Conservation (phyloP, 192 early-diverging fungal genomes). For the Cladochytrium replicatum region DNA sequence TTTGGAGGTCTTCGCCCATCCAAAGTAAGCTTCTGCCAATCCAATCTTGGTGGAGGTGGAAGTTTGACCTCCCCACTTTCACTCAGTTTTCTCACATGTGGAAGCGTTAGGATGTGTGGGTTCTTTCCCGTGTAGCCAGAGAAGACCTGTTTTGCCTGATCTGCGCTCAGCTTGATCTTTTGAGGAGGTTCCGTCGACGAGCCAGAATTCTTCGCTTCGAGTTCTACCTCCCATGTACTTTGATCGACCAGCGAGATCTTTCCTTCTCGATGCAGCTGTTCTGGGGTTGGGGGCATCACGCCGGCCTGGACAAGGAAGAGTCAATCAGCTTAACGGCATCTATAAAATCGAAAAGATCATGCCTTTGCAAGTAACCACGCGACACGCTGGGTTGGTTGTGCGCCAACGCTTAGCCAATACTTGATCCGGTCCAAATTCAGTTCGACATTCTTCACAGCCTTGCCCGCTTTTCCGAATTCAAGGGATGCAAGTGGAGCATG, state of each 20-base stretch:
- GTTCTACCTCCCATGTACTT: constrained; percentile 38
- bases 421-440: constrained; percentile 83
- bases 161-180: too few relatives aligned
- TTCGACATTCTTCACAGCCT: constrained; percentile 73
- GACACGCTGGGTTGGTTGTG: constrained; percentile 90
- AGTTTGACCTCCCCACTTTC: constrained; percentile 12
- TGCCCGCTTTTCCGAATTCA: too few relatives aligned
- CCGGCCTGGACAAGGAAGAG: constrained; percentile 37
- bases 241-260: constrained; percentile 23
- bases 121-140: constrained; percentile 16
- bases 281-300: constrained; percentile 50
- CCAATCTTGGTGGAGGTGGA: neutral
- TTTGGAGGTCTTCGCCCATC: constrained; percentile 18
- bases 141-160: constrained; percentile 10
- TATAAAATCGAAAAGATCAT: too few relatives aligned
- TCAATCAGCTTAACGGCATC: too few relatives aligned
- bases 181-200: too few relatives aligned
- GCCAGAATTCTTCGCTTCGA: constrained; percentile 14
- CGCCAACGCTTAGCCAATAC: constrained; percentile 95
- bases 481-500: too few relatives aligned
- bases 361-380: constrained; percentile 79
- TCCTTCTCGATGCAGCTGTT: constrained; percentile 37
- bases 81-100: constrained; percentile 1
- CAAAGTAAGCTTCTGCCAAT: constrained; percentile 17
- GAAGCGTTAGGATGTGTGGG: neutral